Evolutionary conservation across 345 rosid genomes (phyloP).

Genomic region (Lagerstroemia speciosa): DNA sequence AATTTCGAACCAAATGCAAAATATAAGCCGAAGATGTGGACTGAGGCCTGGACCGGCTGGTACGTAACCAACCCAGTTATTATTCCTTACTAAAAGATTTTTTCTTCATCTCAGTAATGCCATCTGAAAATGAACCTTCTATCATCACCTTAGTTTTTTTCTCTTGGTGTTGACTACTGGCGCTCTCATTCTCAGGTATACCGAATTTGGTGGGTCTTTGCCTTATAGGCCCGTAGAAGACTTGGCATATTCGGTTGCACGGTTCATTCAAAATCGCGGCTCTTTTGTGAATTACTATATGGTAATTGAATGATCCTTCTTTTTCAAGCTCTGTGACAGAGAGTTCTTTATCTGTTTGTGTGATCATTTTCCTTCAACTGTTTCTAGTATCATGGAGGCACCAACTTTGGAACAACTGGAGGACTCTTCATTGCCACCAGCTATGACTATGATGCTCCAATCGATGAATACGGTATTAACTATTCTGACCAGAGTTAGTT

Average conservation of each 20-base stretch:
- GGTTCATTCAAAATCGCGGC: constrained; percentile 38
- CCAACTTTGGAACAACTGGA: constrained; percentile 42
- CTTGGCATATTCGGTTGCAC: constrained; percentile 36
- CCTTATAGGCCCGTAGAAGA: constrained; percentile 42
- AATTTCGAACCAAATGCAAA: constrained; percentile 30
- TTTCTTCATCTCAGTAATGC: neutral
- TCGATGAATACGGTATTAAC: constrained; percentile 35
- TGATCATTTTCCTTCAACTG: neutral
- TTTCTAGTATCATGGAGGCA: constrained; percentile 43
- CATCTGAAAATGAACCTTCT: neutral
- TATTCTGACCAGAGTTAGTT: too few species aligned
- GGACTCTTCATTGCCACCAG: constrained; percentile 43
- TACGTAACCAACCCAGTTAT: neutral
- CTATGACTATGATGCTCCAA: constrained; percentile 47
- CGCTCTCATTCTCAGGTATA: constrained; percentile 14
- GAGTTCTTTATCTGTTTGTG: neutral
- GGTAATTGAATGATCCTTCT: constrained; percentile 13
- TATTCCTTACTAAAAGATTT: neutral
- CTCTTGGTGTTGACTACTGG: neutral
- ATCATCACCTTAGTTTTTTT: neutral
- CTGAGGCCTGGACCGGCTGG: constrained; percentile 26
- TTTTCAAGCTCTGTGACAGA: neutral
- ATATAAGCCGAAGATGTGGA: constrained; percentile 38
- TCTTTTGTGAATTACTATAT: constrained; percentile 39
- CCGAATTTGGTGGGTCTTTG: constrained; percentile 36